A percentile compares a stretch with the other conserved stretches of the same genome.
These are phyloP conservation scores for Leptodontidium sp. DNA, from an alignment of 2,329 filamentous ascomycete species.

Conservation along the genomic window DNA sequence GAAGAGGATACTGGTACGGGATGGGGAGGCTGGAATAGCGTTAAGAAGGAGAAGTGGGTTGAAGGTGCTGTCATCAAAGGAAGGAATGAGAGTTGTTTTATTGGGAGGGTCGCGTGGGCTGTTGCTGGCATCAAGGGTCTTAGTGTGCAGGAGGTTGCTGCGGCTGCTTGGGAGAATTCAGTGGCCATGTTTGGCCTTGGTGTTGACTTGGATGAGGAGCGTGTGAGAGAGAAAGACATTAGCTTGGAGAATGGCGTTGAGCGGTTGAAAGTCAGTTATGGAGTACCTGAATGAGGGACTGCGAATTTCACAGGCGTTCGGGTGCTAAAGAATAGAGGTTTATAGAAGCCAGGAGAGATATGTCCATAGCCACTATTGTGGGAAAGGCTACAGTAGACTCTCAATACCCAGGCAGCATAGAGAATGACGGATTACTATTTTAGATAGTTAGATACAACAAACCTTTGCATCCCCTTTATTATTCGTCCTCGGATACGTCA, in stretches of 20 bases:
- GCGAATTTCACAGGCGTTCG: background rate
- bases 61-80: slow-evolving; percentile 92
- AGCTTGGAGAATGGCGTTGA: background rate
- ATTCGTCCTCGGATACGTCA: too few relatives aligned
- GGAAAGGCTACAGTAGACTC: too few relatives aligned
- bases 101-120: slow-evolving; percentile 86
- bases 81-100: slow-evolving; percentile 90
- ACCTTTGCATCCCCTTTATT: too few relatives aligned
- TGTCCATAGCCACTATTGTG: too few relatives aligned
- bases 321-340: too few relatives aligned
- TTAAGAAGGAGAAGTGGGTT: slow-evolving; percentile 97
- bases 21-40: slow-evolving; percentile 72
- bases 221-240: background rate
- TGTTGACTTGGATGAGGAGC: background rate
- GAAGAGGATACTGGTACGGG: slow-evolving; percentile 12
- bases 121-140: slow-evolving; percentile 88
- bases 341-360: too few relatives aligned
- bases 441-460: too few relatives aligned
- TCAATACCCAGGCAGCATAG: too few relatives aligned
- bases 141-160: slow-evolving; percentile 80
- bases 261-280: background rate
- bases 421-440: too few relatives aligned
- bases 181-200: slow-evolving; percentile 80
- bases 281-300: background rate
- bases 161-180: slow-evolving; percentile 86